Conservation (phyloP, 192 early-diverging fungal genomes). For the Paraglomus brasilianum region DNA sequence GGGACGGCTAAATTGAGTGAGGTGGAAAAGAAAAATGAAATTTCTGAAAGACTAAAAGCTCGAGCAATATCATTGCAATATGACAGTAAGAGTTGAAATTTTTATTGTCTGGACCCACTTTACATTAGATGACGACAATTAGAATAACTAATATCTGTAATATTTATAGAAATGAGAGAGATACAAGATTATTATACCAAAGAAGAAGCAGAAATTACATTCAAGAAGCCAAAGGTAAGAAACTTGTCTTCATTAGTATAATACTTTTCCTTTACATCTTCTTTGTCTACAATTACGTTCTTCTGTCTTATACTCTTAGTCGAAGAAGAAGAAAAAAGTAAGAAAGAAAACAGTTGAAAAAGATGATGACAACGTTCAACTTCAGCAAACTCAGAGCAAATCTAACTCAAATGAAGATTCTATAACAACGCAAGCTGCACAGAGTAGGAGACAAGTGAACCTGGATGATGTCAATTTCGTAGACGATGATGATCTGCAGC, state of each 20-base stretch:
- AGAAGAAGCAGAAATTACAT: slow-evolving; percentile 73
- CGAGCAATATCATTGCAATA: slow-evolving; percentile 54
- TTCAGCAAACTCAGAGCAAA: not conserved
- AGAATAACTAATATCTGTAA: slow-evolving; percentile 12
- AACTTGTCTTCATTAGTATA: not conserved
- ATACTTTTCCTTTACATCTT: slow-evolving; percentile 1
- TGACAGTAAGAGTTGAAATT: slow-evolving; percentile 42
- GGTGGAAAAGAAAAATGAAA: slow-evolving; percentile 32
- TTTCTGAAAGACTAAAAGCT: slow-evolving; percentile 48
- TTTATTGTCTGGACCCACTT: not conserved
- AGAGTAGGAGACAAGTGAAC: not conserved
- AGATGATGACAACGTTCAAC: slow-evolving; percentile 25
- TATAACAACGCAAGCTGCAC: not conserved
- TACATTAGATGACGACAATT: slow-evolving; percentile 1
- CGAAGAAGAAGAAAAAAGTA: slow-evolving; percentile 56
- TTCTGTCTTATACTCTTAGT: slow-evolving; percentile 42
- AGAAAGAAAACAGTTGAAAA: slow-evolving; percentile 51
- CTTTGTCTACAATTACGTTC: slow-evolving; percentile 1
- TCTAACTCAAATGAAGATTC: slow-evolving; percentile 26
- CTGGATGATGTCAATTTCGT: slow-evolving; percentile 72
- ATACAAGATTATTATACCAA: slow-evolving; percentile 89
- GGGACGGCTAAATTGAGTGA: slow-evolving; percentile 45
- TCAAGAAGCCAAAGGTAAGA: slow-evolving; percentile 77
- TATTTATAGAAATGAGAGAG: slow-evolving; percentile 52
- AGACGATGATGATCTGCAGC: slow-evolving; percentile 93